Percentiles rank a stretch among this genome's conserved stretches.
These are phyloP conservation scores for Thuja plicata DNA, from an alignment of 83 land plant genomes.

Conservation along the genomic window DNA sequence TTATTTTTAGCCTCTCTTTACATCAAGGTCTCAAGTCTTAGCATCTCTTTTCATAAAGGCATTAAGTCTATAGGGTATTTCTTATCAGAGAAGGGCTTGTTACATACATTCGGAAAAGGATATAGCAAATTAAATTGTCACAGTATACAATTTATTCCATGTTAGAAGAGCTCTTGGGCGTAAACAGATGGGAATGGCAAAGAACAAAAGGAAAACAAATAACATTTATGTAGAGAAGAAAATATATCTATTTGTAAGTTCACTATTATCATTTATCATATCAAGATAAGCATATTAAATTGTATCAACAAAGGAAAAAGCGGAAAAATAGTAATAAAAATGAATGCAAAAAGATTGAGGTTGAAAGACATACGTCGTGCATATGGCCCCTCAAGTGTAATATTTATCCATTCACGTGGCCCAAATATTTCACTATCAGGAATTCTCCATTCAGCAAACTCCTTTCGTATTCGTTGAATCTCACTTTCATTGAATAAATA, in stretches of 20 bases:
- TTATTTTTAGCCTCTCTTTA: neutral
- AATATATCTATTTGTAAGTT: neutral
- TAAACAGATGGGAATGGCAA: neutral
- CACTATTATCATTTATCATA: neutral
- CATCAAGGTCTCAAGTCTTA: neutral
- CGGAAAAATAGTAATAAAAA: neutral
- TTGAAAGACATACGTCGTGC: slow-evolving; percentile 29
- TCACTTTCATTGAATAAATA: slow-evolving; percentile 45
- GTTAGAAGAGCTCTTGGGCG: neutral
- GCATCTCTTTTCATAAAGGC: neutral
- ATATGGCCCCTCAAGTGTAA: slow-evolving; percentile 38
- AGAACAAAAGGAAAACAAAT: neutral
- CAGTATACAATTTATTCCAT: neutral
- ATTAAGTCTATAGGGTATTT: neutral
- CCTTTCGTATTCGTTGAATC: slow-evolving; percentile 34
- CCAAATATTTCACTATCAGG: slow-evolving; percentile 57
- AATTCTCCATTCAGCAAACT: slow-evolving; percentile 52
- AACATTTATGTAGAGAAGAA: neutral
- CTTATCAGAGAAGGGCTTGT: neutral
- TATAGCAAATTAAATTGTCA: neutral
- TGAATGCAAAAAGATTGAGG: neutral
- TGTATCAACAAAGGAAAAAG: neutral
- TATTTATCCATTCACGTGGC: slow-evolving; percentile 62
- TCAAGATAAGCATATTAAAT: neutral
- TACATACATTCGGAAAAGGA: neutral